phyloP scores from a whole-genome alignment of 805 yeast species.

The Millerozyma acaciae region DNA sequence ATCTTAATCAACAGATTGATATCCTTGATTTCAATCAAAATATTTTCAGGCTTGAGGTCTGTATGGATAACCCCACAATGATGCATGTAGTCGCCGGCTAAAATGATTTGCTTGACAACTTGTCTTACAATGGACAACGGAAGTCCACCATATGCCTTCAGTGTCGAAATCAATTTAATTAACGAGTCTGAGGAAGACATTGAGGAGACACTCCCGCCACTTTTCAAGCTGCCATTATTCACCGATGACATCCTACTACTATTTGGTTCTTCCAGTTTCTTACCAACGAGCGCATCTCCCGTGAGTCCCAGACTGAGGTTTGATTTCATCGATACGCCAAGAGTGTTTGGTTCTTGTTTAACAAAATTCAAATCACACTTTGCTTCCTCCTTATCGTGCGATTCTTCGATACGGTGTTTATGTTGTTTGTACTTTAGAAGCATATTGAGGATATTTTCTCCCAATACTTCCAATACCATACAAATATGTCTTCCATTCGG shows the following conservation, averaged over 20 bases:
- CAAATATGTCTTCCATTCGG: conserved; percentile 64
- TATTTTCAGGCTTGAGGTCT: conserved; percentile 42
- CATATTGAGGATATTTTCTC: conserved; percentile 54
- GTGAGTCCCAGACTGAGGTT: no score
- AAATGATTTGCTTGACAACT: conserved; percentile 51
- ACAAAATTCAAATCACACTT: no score
- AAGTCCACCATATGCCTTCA: conserved; percentile 47
- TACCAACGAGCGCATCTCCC: no score
- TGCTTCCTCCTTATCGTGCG: no score
- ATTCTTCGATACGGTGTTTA: no score
- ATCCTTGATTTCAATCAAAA: conserved; percentile 36
- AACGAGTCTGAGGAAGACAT: conserved; percentile 17
- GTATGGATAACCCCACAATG: conserved; percentile 38
- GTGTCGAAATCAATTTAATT: conserved; percentile 29
- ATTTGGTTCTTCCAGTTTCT: no score
- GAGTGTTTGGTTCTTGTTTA: no score
- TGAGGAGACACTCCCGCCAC: not conserved
- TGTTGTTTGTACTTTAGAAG: conserved; percentile 47
- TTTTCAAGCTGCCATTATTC: no score
- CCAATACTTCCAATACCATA: conserved; percentile 64
- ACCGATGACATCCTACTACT: no score
- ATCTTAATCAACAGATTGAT: conserved; percentile 48
- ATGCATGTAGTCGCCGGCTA: conserved; percentile 57
- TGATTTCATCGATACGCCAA: no score
- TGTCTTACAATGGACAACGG: conserved; percentile 53